Conservation (phyloP, 331 rosid genomes). For the Acacia pycnantha region DNA sequence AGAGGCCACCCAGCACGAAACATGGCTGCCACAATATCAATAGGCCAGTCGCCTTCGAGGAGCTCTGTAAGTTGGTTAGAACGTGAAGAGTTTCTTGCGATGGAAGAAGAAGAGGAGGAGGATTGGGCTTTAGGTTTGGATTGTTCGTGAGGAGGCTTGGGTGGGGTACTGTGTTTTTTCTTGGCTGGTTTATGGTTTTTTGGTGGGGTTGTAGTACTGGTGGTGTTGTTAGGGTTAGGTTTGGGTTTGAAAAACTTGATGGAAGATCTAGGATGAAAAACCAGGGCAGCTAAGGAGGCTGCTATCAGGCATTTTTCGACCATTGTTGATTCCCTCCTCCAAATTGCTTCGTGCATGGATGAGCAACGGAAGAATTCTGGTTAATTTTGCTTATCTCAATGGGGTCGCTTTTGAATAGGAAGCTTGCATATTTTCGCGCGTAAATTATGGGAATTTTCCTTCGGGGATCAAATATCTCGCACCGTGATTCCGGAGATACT, state of each 20-base stretch:
- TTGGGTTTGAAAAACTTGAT: conserved; percentile 12
- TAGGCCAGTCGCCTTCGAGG: neutral
- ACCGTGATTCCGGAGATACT: neutral
- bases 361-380: neutral
- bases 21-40: neutral
- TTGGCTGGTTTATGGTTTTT: neutral
- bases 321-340: neutral
- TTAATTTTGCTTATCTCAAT: neutral
- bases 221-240: neutral
- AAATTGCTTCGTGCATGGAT: neutral
- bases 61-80: neutral
- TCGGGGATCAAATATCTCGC: neutral
- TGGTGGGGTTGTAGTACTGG: neutral
- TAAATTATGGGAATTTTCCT: neutral
- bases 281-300: neutral
- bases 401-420: neutral
- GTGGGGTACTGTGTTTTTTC: neutral
- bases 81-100: neutral
- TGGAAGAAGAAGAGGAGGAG: neutral
- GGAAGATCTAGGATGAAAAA: neutral
- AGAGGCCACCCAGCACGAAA: conserved; percentile 12
- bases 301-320: neutral
- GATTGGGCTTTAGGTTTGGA: neutral
- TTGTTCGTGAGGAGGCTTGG: neutral
- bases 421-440: neutral